phyloP scores from a whole-genome alignment of 2,329 filamentous ascomycete genomes.

The Clonostachys rosea region DNA sequence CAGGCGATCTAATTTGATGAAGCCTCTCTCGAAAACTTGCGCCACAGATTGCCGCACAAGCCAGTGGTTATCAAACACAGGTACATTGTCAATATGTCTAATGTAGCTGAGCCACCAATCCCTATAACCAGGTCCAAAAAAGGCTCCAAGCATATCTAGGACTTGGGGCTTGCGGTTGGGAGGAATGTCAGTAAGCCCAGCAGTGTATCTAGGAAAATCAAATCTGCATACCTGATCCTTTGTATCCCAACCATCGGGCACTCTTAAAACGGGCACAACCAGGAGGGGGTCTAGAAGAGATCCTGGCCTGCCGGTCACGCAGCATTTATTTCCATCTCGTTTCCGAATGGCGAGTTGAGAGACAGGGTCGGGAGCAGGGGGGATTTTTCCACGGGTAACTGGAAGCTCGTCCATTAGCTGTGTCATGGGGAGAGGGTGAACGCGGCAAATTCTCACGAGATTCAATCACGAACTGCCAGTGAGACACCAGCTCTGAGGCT shows the following conservation, averaged over 20 bases:
- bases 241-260: conserved; percentile 3
- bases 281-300: conserved; percentile 3
- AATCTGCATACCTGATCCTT: neutral
- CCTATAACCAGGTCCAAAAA: conserved; percentile 16
- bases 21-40: conserved; percentile 10
- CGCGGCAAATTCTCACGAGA: neutral
- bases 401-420: neutral
- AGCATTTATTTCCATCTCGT: conserved; percentile 6
- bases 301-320: conserved; percentile 5
- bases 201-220: too few relatives aligned
- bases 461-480: neutral
- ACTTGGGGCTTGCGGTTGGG: neutral
- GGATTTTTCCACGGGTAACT: conserved; percentile 8
- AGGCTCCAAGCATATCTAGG: conserved; percentile 12
- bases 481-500: neutral
- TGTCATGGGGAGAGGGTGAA: neutral
- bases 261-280: conserved; percentile 1
- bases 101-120: conserved; percentile 23
- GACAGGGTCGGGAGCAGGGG: neutral
- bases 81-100: conserved; percentile 4
- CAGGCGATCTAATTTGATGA: conserved; percentile 13
- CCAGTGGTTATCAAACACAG: conserved; percentile 15
- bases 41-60: conserved; percentile 17
- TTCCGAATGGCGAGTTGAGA: neutral
- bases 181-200: neutral